phyloP scores from a whole-genome alignment of 2,329 filamentous ascomycete genomes.

The Pyricularia grisea region DNA sequence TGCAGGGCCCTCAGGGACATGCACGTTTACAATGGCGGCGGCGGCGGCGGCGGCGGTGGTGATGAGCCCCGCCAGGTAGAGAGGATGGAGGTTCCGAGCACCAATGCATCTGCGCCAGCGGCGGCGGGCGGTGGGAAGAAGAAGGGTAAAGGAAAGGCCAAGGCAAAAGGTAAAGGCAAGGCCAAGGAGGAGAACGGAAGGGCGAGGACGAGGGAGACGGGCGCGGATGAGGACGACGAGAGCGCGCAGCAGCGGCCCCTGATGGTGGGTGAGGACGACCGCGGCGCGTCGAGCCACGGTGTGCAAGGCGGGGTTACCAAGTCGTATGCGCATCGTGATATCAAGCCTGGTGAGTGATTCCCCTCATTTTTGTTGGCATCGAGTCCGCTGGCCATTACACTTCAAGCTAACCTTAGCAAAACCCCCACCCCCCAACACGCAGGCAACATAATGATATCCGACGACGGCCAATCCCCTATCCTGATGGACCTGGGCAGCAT shows the following conservation, averaged over 20 bases:
- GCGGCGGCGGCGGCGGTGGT: constrained; percentile 2
- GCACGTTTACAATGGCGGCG: constrained; percentile 69
- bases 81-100: constrained; percentile 39
- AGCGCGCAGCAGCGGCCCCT: constrained; percentile 71
- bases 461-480: constrained; percentile 79
- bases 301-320: not conserved
- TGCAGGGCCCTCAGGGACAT: constrained; percentile 81
- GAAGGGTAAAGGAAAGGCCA: constrained; percentile 3
- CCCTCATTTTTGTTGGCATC: not conserved
- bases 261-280: constrained; percentile 68
- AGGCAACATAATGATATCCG: constrained; percentile 97
- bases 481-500: constrained; percentile 96
- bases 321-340: constrained; percentile 86
- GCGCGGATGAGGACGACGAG: constrained; percentile 55
- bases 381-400: not conserved
- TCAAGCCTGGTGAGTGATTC: constrained; percentile 70
- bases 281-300: constrained; percentile 59
- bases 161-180: constrained; percentile 21
- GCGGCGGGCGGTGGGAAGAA: constrained; percentile 18
- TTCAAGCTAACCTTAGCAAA: not conserved
- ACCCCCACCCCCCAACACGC: not conserved
- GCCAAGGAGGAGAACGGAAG: constrained; percentile 16
- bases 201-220: constrained; percentile 24
- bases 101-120: constrained; percentile 22
- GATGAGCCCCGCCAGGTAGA: constrained; percentile 25